These are phyloP conservation scores for Physcomitrium patens DNA, from an alignment of 225 moss, liverwort and hornwort species.

Conservation along the genomic window DNA sequence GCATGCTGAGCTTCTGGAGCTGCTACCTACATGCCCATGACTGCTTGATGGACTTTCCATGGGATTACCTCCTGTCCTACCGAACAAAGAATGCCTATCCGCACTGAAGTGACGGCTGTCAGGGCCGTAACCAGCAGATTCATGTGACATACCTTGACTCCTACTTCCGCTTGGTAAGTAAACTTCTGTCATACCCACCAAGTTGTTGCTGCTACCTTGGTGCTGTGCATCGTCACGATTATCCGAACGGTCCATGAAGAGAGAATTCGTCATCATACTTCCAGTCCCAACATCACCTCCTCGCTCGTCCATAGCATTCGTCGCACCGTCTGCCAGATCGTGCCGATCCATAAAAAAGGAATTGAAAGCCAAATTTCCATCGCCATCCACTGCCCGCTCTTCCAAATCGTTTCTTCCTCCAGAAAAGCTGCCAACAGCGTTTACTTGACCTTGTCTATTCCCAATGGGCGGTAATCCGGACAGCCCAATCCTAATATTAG, in stretches of 20 bases:
- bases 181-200: constrained; percentile 43
- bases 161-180: constrained; percentile 51
- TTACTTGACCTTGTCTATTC: constrained; percentile 48
- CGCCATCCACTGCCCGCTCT: constrained; percentile 51
- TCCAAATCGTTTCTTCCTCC: constrained; percentile 47
- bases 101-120: constrained; percentile 47
- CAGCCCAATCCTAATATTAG: constrained; percentile 44
- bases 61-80: constrained; percentile 37
- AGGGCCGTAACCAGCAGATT: constrained; percentile 49
- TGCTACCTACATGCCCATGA: constrained; percentile 61
- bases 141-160: constrained; percentile 47
- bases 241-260: constrained; percentile 50
- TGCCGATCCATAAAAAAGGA: constrained; percentile 53
- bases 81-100: constrained; percentile 55
- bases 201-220: constrained; percentile 50
- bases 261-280: constrained; percentile 54
- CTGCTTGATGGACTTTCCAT: constrained; percentile 41
- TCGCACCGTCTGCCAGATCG: constrained; percentile 41
- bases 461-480: constrained; percentile 55
- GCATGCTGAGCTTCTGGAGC: constrained; percentile 77
- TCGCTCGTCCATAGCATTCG: constrained; percentile 57
- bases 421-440: constrained; percentile 35
- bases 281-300: constrained; percentile 45
- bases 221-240: constrained; percentile 45
- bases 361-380: constrained; percentile 43